A percentile compares a stretch with the other conserved stretches of the same genome.
Conservation (phyloP, 352 stramenopile species). For the Blastocystis sp. region DNA sequence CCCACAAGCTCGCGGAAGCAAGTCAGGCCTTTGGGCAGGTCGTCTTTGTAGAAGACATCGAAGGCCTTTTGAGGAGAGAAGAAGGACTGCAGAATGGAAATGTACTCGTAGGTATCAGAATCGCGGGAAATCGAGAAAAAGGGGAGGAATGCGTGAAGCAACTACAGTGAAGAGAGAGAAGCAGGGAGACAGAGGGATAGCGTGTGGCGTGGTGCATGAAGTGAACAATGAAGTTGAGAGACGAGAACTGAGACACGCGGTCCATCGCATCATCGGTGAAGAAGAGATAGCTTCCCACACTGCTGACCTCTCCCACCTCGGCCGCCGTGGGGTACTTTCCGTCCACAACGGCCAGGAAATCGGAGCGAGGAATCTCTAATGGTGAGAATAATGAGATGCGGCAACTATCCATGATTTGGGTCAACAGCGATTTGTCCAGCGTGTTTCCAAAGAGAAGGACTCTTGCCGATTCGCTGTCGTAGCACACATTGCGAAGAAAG, state of each 20-base stretch:
- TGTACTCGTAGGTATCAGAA: constrained; percentile 34
- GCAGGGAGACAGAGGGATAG: background rate
- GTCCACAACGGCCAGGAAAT: constrained; percentile 49
- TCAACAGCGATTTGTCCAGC: constrained; percentile 19
- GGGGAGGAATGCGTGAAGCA: constrained; percentile 21
- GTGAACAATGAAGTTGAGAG: constrained; percentile 42
- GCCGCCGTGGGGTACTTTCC: constrained; percentile 5
- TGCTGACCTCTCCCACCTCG: background rate
- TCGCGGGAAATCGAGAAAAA: background rate
- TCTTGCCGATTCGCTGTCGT: constrained; percentile 25
- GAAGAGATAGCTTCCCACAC: constrained; percentile 20
- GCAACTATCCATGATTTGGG: background rate
- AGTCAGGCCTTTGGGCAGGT: constrained; percentile 9
- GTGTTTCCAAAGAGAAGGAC: constrained; percentile 16
- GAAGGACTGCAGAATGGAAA: constrained; percentile 43
- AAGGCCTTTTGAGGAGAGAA: constrained; percentile 1
- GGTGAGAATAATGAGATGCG: background rate
- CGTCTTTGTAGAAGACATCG: constrained; percentile 1
- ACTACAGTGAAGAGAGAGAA: background rate
- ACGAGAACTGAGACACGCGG: constrained; percentile 22
- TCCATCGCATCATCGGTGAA: constrained; percentile 27
- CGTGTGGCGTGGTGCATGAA: constrained; percentile 16
- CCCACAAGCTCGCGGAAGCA: constrained; percentile 41
- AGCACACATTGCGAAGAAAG: constrained; percentile 57
- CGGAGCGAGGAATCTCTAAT: constrained; percentile 19